Evolutionary conservation across 352 stramenopile species (phyloP), one percentile per base, ranked within the genome.

Genomic region (Phytophthora hybrid): DNA sequence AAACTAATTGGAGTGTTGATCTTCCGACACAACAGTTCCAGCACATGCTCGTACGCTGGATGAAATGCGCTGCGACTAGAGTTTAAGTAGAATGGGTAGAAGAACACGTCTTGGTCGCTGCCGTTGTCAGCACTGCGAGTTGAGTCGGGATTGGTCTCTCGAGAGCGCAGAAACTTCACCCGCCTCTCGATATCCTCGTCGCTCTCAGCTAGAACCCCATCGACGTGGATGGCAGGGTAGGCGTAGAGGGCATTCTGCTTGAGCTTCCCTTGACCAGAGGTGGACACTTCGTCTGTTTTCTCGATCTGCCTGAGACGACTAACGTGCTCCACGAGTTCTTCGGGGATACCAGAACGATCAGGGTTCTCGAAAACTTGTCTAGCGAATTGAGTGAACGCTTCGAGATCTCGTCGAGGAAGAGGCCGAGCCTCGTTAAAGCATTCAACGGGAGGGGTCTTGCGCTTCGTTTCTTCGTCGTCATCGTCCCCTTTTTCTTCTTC

Each of bases 21-120:
- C 76, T 95, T 91, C 56, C 85, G 77, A 51, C 77, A 86, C 37
- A 95, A 53, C 32, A 93, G 46, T 61, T 87, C 78, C n/a, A 95
- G 62, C 44, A 90, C 72, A 55, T 81, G 73, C 71, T 93, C 86
- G 51, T 85, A 91, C 19, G 78, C 81, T 31, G 80, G 63, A 72
- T 93, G 88, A n/a, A 90, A 47, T 4, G 46, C 58, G 69, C 56
- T 66, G 29, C 62, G 65, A 49, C 47, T 26, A 39, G 31, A 31
- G 19, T 37, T 11, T 37, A 62, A 58, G 29, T 32, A 57, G 1
- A 44, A 16, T 7, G 87, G 85, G 57, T 94, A 94, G 63, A 92
- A 94, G 66, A 86, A 89, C 4, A 74, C 69, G 18, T 80, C 23
- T 2, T 62, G 26, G 14, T 74, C 41, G 31, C 63, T 58, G 8